A percentile compares a stretch with the other conserved stretches of the same genome.
Evolutionary conservation across 164 flowering plant genomes (phyloP).

Genomic region (Macadamia integrifolia): DNA sequence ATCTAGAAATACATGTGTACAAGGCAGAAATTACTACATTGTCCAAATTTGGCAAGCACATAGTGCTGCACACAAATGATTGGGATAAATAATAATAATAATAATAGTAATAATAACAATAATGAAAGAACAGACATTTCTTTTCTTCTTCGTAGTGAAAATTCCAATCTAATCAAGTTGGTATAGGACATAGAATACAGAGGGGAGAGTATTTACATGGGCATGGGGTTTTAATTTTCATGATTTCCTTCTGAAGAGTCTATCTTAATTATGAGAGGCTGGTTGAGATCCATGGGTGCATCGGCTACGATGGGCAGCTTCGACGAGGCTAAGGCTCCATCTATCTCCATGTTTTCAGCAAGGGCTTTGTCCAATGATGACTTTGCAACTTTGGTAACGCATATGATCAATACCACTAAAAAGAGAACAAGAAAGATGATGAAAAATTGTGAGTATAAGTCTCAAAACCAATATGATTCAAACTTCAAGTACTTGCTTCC

Average conservation of each 20-base stretch:
- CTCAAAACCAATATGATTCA: too few species aligned
- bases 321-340: conserved; percentile 29
- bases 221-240: conserved; percentile 27
- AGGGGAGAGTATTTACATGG: conserved; percentile 35
- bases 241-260: conserved; percentile 41
- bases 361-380: conserved; percentile 81
- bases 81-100: background rate
- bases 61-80: conserved; percentile 1
- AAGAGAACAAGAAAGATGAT: background rate
- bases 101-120: too few species aligned
- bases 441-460: background rate
- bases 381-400: conserved; percentile 73
- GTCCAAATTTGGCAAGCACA: conserved; percentile 6
- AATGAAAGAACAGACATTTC: background rate
- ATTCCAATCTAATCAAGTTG: background rate
- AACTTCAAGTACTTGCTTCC: too few species aligned
- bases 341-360: conserved; percentile 63
- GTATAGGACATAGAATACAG: background rate
- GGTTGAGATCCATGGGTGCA: conserved; percentile 42
- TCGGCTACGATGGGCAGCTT: conserved; percentile 45
- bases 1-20: conserved; percentile 4
- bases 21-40: conserved; percentile 12
- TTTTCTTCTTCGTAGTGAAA: background rate
- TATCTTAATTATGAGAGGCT: conserved; percentile 73
- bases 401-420: conserved; percentile 54